Percentiles rank a stretch among this genome's conserved stretches.
Conservation (phyloP, 345 rosid genomes). For the Eucalyptus guilfoylei region DNA sequence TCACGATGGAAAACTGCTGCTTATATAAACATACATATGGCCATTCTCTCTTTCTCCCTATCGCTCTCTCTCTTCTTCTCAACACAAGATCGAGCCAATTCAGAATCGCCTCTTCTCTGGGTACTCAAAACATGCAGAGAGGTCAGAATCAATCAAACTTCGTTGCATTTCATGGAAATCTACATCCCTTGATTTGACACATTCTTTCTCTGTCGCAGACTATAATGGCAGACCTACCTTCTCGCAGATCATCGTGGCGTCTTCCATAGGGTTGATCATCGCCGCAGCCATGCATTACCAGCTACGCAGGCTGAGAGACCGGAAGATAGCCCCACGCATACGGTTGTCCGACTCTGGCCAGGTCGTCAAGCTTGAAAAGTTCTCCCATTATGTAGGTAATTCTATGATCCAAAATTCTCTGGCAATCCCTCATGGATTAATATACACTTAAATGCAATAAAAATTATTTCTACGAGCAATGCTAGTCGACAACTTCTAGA, state of each 20-base stretch:
- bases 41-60: neutral
- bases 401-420: neutral
- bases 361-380: conserved; percentile 54
- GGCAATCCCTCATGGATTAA: neutral
- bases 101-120: neutral
- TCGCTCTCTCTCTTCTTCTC: neutral
- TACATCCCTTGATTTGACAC: neutral
- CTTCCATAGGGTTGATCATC: conserved; percentile 57
- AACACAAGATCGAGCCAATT: neutral
- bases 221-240: conserved; percentile 26
- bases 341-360: conserved; percentile 26
- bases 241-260: conserved; percentile 46
- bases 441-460: neutral
- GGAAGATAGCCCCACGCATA: conserved; percentile 54
- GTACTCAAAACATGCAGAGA: conserved; percentile 30
- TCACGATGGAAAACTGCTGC: neutral
- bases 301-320: conserved; percentile 28
- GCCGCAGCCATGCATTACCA: conserved; percentile 53
- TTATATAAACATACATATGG: neutral
- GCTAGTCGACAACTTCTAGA: neutral
- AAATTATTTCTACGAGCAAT: neutral
- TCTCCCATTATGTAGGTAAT: conserved; percentile 87
- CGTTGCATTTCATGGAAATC: neutral
- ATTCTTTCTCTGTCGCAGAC: conserved; percentile 10
- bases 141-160: conserved; percentile 6